Conservation (phyloP, 2,329 filamentous ascomycete species). For the Cryphonectria japonica region DNA sequence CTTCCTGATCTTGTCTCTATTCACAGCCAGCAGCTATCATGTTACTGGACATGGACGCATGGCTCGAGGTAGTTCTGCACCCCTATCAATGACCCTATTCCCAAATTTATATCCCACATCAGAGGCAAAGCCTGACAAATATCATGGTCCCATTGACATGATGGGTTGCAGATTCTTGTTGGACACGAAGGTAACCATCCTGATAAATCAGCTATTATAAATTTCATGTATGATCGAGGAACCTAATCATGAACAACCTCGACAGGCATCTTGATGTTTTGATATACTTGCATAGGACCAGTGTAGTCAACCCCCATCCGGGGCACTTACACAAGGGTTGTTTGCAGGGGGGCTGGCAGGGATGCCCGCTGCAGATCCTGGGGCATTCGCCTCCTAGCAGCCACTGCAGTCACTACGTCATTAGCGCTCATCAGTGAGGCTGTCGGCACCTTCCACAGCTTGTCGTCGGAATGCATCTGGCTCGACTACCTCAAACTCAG, state of each 20-base stretch:
- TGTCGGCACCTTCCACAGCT: background rate
- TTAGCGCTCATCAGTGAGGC: background rate
- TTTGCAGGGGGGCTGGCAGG: background rate
- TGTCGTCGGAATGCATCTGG: background rate
- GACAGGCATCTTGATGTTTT: background rate
- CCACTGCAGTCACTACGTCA: slow-evolving; percentile 2
- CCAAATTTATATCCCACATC: background rate
- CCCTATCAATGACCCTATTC: background rate
- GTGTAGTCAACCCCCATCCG: background rate
- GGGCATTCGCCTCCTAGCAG: background rate
- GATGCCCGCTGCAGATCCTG: background rate
- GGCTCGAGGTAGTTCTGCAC: background rate
- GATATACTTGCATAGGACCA: background rate
- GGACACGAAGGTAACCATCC: background rate
- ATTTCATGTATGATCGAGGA: background rate
- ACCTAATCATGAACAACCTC: background rate
- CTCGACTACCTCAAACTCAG: background rate
- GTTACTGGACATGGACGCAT: background rate
- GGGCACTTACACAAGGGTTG: background rate
- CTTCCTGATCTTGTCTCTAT: background rate
- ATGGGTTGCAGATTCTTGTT: background rate
- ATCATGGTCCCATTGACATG: background rate
- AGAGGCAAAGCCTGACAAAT: background rate
- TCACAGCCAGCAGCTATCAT: background rate
- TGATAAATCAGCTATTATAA: background rate